Percentiles rank a stretch among this genome's conserved stretches.
Conservation (phyloP, 116 monocot species). For the Trichopus zeylanicus region DNA sequence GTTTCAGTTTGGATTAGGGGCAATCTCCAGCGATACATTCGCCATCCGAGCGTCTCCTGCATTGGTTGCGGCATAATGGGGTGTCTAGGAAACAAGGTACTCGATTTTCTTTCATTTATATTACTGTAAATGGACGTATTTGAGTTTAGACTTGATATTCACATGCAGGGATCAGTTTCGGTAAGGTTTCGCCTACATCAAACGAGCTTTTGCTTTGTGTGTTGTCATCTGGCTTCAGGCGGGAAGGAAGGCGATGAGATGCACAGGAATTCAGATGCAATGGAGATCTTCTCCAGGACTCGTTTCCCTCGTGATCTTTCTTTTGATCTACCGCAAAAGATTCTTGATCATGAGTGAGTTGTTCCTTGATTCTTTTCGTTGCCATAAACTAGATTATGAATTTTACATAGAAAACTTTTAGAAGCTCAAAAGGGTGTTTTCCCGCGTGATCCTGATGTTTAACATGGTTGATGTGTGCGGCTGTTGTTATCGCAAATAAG, state of each 20-base stretch:
- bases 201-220: conserved; percentile 87
- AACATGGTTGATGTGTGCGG: not conserved
- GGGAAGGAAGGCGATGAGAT: conserved; percentile 32
- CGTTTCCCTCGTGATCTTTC: no score
- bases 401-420: no score
- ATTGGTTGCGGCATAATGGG: conserved; percentile 86
- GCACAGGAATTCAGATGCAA: no score
- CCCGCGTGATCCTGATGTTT: no score
- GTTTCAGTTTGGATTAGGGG: conserved; percentile 63
- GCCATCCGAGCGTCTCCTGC: conserved; percentile 54
- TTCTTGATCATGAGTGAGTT: no score
- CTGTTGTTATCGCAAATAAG: no score
- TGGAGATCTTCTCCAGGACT: no score
- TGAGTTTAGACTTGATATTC: not conserved
- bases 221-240: conserved; percentile 91
- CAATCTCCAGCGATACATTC: conserved; percentile 37
- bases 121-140: not conserved
- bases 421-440: no score
- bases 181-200: conserved; percentile 62
- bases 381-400: no score
- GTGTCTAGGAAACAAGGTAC: conserved; percentile 90
- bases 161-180: conserved; percentile 63
- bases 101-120: not conserved
- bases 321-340: no score
- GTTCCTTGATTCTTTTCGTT: no score